Conservation (phyloP, 2,329 filamentous ascomycete species). For the Arthrobotrys musiformis region DNA sequence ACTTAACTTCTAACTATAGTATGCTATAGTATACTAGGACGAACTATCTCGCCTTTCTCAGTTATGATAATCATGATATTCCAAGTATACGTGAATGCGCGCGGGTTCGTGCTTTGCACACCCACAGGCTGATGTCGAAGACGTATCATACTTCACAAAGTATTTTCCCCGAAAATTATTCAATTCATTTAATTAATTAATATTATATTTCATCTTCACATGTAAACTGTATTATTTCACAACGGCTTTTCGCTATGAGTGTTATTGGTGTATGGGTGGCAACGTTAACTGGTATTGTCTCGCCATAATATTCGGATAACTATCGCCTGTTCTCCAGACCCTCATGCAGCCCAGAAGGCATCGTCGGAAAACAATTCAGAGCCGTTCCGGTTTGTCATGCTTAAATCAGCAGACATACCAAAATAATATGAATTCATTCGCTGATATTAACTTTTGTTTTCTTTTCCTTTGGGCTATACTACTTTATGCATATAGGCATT, state of each 20-base stretch:
- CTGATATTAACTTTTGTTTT: conserved; percentile 19
- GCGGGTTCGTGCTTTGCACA: background rate
- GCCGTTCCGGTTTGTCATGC: conserved; percentile 30
- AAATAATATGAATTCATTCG: conserved; percentile 2
- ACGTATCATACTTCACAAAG: background rate
- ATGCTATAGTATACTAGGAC: too few species aligned
- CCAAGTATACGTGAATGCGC: conserved; percentile 9
- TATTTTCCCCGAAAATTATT: too few species aligned
- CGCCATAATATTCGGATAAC: conserved; percentile 1
- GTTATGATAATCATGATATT: background rate
- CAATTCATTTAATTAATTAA: too few species aligned
- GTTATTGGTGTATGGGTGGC: background rate
- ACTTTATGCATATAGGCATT: conserved; percentile 29
- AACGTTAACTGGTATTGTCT: background rate
- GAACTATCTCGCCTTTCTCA: background rate
- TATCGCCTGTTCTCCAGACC: background rate
- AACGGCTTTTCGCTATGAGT: background rate
- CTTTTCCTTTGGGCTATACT: conserved; percentile 16
- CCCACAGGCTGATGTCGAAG: conserved; percentile 11
- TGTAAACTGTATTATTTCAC: background rate
- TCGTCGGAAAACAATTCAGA: background rate
- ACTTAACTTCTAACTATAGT: too few species aligned
- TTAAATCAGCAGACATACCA: conserved; percentile 33
- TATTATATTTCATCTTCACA: background rate
- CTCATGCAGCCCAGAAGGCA: conserved; percentile 14